Evolutionary conservation across 352 stramenopile species (phyloP), one percentile per base, ranked within the genome.

Genomic region (Thalassiosira mediterranea): DNA sequence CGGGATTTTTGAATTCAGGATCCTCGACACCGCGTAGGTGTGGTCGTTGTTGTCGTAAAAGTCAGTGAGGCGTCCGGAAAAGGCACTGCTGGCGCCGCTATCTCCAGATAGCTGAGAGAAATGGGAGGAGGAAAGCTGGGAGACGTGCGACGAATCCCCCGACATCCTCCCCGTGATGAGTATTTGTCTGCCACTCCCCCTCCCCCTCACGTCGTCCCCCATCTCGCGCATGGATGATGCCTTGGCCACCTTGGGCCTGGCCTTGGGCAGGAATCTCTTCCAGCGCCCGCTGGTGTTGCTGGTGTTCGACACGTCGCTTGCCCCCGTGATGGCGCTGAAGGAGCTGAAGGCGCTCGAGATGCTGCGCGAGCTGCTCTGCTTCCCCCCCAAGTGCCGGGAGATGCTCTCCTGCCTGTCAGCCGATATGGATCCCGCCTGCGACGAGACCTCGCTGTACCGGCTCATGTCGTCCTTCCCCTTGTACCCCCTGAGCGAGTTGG

Each of bases 11-110:
- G 52, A 23, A n/a, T n/a, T n/a, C 23, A 61, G 10, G 3, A 61
- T 26, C 15, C 23, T 42, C 25, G 11, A 52, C 34, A 65, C 34
- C 13, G 34, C 13, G 1, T 28, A 17, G 17, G 56, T 3, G 37
- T 65, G 56, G 37, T 52, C 32, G n/a, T 65, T 47, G 46, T 29
- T 52, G 23, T 65, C 56, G 46, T 65, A 65, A 25, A 65, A 53
- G 4, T 65, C 56, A 23, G 38, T 53, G 34, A 42, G 13, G 34
- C 34, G 7, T 13, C 7, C 13, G 13, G 34, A 42, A 42, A 7
- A 13, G 7, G 7, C 34, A 13, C 7, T 42, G 34, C 34, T 42
- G 34, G 7, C 13, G 34, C 34, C 34, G 13, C 7, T 7, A 13
- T 42, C n/a, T n/a, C n/a, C n/a, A n/a, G n/a, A n/a, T n/a, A n/a